phyloP scores from a whole-genome alignment of 257 asterid genomes.

The Ocimum tenuiflorum region DNA sequence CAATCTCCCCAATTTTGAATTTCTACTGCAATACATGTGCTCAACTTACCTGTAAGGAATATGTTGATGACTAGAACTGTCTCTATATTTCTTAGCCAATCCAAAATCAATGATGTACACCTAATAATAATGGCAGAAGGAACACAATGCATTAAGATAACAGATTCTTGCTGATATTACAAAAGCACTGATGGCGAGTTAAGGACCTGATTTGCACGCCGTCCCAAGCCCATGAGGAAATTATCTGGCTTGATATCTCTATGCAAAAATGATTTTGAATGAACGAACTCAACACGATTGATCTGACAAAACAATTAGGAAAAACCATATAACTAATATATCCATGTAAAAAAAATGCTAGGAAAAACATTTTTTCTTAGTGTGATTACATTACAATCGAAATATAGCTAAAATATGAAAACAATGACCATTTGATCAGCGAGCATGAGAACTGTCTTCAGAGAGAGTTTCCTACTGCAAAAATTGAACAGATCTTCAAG shows the following conservation, averaged over 20 bases:
- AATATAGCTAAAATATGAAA: conserved; percentile 10
- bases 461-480: conserved; percentile 88
- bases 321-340: conserved; percentile 9
- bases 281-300: conserved; percentile 92
- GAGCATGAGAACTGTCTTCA: conserved; percentile 97
- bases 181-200: neutral
- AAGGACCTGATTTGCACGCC: conserved; percentile 93
- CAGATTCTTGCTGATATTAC: neutral
- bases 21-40: conserved; percentile 3
- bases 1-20: neutral
- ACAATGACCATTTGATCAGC: conserved; percentile 91
- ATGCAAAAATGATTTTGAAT: conserved; percentile 86
- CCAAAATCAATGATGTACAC: conserved; percentile 94
- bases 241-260: conserved; percentile 99
- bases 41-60: conserved; percentile 81
- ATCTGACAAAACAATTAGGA: conserved; percentile 43
- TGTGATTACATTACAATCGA: neutral
- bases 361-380: conserved; percentile 4
- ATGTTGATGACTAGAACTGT: conserved; percentile 72
- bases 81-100: conserved; percentile 93
- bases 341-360: neutral
- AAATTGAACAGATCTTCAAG: conserved; percentile 95
- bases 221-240: conserved; percentile 97
- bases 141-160: conserved; percentile 14
- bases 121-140: conserved; percentile 35